Evolutionary conservation across 1,139 yeast genomes (phyloP), one percentile per base, ranked within the genome.

Genomic region (Maudiozyma humilis): DNA sequence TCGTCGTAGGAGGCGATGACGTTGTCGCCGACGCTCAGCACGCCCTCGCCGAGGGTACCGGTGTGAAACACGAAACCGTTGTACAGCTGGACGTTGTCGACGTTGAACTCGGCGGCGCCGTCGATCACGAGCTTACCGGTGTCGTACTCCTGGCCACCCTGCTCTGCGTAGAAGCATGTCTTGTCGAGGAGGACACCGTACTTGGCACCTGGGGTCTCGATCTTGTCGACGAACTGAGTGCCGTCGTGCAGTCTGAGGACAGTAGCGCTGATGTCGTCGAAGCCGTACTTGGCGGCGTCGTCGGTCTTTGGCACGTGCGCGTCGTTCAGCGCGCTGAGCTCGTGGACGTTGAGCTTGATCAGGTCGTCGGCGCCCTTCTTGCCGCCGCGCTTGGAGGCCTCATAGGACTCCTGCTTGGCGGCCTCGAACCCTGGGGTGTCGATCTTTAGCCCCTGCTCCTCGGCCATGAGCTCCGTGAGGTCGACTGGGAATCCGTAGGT

Each of bases 401-500:
- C 96, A 65, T 85, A 80, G 13, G 96, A 85, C 54, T 80, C 94
- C 55, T 78, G 75, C 61, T 80, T 84, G 38, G 98, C 97, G 57
- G 76, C 76, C 67, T 89, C 96, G 61, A 91, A 91, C 38, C 87
- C 97, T 44, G 71, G 79, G 62, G 87, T 95, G 64, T 91, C 96
- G 54, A 91, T 89, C 57, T 80, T 82, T 56, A 91, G 75, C n/a
- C 94, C 95, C 46, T 93, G 87, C 69, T 91, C 99, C 68, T 89
- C 97, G 38, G 98, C 98, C 98, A 91, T 93, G 63, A 91, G 76
- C 64, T 95, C 79, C 33, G 98, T 93, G 65, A 91, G 78, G 68
- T 91, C 99, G 44, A 88, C 96, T 36, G 99, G 99, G 84, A 91
- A 91, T 46, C 99, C 99, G 62, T 89, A 91, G n/a, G 99, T 93